A percentile compares a stretch with the other conserved stretches of the same genome.
These are phyloP conservation scores for Saturnispora serradocipensis DNA, from an alignment of 805 yeast genomes.

Conservation along the genomic window DNA sequence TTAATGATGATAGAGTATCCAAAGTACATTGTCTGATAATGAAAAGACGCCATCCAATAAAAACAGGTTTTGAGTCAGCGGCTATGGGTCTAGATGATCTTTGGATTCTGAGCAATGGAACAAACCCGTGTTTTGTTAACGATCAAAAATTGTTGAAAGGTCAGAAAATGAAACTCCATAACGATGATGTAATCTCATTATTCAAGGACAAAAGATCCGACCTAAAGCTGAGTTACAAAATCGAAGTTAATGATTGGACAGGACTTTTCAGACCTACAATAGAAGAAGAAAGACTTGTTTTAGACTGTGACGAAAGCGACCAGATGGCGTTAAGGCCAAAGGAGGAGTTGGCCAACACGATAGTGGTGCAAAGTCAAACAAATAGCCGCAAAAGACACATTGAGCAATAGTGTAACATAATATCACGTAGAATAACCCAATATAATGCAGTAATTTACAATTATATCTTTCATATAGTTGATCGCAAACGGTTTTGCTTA, in stretches of 20 bases:
- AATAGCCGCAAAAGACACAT: slow-evolving; percentile 2
- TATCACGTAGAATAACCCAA: neutral
- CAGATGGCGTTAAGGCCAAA: slow-evolving; percentile 6
- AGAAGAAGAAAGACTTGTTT: neutral
- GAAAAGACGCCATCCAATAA: slow-evolving; percentile 53
- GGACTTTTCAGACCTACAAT: slow-evolving; percentile 33
- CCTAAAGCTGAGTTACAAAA: slow-evolving; percentile 45
- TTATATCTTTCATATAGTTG: neutral
- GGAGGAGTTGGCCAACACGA: slow-evolving; percentile 5
- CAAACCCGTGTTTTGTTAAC: slow-evolving; percentile 73
- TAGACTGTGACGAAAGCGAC: slow-evolving; percentile 5
- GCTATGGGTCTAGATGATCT: slow-evolving; percentile 63
- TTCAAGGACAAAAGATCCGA: slow-evolving; percentile 50
- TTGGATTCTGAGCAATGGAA: slow-evolving; percentile 73
- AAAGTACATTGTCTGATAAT: slow-evolving; percentile 70
- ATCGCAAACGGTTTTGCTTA: neutral
- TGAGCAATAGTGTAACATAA: slow-evolving; percentile 1
- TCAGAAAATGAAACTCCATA: slow-evolving; percentile 47
- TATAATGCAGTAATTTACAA: neutral
- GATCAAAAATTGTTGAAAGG: slow-evolving; percentile 50
- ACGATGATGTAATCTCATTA: slow-evolving; percentile 59
- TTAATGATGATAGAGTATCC: slow-evolving; percentile 71
- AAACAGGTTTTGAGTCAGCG: slow-evolving; percentile 34
- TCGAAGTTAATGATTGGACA: slow-evolving; percentile 48
- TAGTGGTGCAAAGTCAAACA: neutral